These are phyloP conservation scores for Diophrys sp. DNA, from an alignment of 73 alveolate species.

Conservation along the genomic window DNA sequence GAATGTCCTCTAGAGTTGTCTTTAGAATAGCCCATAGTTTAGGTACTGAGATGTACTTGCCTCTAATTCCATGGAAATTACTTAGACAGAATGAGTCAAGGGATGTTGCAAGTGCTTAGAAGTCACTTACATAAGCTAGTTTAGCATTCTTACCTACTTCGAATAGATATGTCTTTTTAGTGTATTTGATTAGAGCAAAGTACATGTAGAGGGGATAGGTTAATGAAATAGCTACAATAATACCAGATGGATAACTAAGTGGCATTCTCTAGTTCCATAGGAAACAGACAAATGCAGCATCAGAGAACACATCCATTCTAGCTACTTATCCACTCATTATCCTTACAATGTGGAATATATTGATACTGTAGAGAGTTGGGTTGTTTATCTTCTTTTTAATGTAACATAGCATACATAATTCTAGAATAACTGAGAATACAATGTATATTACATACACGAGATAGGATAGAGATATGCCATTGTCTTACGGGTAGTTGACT, in stretches of 20 bases:
- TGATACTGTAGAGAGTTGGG: neutral
- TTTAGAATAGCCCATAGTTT: constrained; percentile 12
- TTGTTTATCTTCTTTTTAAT: neutral
- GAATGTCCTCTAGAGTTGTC: constrained; percentile 6
- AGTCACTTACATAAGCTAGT: constrained; percentile 10
- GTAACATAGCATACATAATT: neutral
- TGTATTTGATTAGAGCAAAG: neutral
- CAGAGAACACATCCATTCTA: constrained; percentile 11
- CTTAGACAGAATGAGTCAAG: constrained; percentile 4
- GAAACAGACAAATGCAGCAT: constrained; percentile 4
- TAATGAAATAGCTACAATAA: neutral
- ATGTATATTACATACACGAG: neutral
- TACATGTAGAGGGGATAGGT: constrained; percentile 6
- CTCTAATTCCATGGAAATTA: constrained; percentile 3
- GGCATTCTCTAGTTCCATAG: neutral
- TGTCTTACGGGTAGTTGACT: neutral
- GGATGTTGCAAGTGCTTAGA: constrained; percentile 15
- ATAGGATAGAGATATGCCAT: neutral
- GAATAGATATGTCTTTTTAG: neutral
- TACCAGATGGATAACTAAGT: neutral
- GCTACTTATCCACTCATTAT: constrained; percentile 6
- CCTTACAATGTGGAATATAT: constrained; percentile 4
- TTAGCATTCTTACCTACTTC: constrained; percentile 7
- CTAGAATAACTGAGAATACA: neutral
- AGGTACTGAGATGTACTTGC: neutral